Percentiles rank a stretch among this genome's conserved stretches.
These are phyloP conservation scores for Spiraea crenata DNA, from an alignment of 331 rosid genomes.

Conservation along the genomic window DNA sequence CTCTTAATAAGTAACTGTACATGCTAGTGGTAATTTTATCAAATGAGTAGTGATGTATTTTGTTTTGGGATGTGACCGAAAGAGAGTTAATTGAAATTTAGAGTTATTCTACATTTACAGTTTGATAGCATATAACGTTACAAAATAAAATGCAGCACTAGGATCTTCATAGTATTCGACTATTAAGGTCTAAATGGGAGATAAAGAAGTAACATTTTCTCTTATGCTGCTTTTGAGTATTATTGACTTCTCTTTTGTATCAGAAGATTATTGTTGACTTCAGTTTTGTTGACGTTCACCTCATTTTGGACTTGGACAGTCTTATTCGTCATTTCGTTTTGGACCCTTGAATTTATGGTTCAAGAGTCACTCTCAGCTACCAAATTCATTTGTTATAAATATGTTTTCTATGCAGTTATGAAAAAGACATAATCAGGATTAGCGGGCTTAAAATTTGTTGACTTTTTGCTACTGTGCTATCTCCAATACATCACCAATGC, in stretches of 20 bases:
- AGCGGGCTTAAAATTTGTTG: neutral
- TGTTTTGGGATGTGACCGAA: too few relatives aligned
- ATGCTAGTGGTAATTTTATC: too few relatives aligned
- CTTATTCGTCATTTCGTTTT: neutral
- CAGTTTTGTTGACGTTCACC: neutral
- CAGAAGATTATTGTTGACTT: neutral
- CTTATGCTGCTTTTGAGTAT: neutral
- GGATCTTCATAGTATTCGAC: too few relatives aligned
- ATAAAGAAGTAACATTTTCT: neutral
- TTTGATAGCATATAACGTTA: too few relatives aligned
- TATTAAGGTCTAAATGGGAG: neutral
- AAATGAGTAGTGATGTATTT: too few relatives aligned
- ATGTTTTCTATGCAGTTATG: neutral
- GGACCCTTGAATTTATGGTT: neutral
- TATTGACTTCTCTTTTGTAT: neutral
- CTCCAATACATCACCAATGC: neutral
- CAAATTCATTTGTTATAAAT: neutral
- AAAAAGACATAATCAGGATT: neutral
- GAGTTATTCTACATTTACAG: too few relatives aligned
- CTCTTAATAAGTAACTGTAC: too few relatives aligned
- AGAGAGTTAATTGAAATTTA: too few relatives aligned
- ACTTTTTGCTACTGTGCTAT: neutral
- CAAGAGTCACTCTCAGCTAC: neutral
- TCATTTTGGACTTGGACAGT: neutral
- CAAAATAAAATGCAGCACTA: too few relatives aligned